Evolutionary conservation across 116 monocot genomes (phyloP), one percentile per base, ranked within the genome.

Genomic region (Dioscorea cayenensis): DNA sequence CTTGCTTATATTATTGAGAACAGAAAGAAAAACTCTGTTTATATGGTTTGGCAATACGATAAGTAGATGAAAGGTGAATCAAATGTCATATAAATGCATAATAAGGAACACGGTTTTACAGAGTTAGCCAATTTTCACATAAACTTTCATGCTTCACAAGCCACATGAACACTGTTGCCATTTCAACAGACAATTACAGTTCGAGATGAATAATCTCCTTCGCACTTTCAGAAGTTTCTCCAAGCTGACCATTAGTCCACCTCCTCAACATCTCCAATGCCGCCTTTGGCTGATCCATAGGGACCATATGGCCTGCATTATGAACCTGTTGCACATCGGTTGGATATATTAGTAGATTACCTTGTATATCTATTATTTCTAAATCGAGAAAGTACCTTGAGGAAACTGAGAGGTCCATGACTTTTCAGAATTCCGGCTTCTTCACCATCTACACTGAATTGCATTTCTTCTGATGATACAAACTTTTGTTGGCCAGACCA

Each of bases 401-500:
- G 67, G 80, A 92, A 92, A 70, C 52, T 78, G 52, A 89, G 82
- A 69, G 92, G 84, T 22, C 84, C 84, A 63, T 82, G 73, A 71
- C 63, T 92, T 75, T 89, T 88, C 74, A 88, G 27, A 52, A 78
- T 32, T 13, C 92, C 92, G 17, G 84, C 88, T 70, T 86, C 73
- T 14, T 20, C 64, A 23, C 77, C 79, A 28, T 89, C 83, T 28
- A 93, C 92, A 6, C 20, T 49, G 63, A 89, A 92, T 13, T 83
- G 81, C 20, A 43, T 14, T 63, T 76, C 79, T 23, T 80, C 19
- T 7, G 89, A 76, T 4, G 80, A 81, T 14, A 66, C 79, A 63
- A 77, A 89, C 16, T 76, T 75, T 58, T 83, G 49, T 68, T 83
- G 78, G 19, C 89, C 89, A 67, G 89, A 87, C 93, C 93, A 93